Evolutionary conservation across 352 stramenopile genomes (phyloP), one percentile per base, ranked within the genome.

Genomic region (Globisporangium apiculatum): DNA sequence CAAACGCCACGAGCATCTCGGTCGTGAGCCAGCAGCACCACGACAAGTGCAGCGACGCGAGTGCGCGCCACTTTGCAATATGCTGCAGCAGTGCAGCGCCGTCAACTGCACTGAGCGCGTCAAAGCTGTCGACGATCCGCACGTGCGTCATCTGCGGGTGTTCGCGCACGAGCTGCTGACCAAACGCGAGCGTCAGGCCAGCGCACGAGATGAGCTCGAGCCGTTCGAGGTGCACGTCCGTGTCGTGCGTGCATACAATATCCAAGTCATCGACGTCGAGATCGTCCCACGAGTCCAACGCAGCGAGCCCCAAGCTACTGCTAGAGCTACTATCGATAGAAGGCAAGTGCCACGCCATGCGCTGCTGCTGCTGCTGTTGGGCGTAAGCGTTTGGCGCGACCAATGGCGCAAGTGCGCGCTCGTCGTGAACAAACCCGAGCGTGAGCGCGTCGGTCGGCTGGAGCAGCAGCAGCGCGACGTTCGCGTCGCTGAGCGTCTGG

Each of bases 11-110:
- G 24, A 91, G 76, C 38, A 83, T 73, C 59, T 91, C 79, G 24
- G 79, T 91, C 31, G 79, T 86, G 53, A 91, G 72, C 81, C 81
- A 91, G 60, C 75, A 82, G 67, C 81, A 91, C 81, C 81, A 91
- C n/a, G 81, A 87, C 43, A 91, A 78, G 42, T 78, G 75, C 51
- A 91, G 59, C 47, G 75, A 77, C 66, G 82, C 83, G 46, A 91
- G 75, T 11, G 63, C 60, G 17, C 76, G 75, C 57, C 69, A 88
- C 43, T 64, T 68, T 17, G 76, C 65, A 14, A 91, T 55, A 36
- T 84, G 65, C 48, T 70, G 64, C 15, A 91, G 58, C n/a, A 89
- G 51, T 36, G 66, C 67, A 10, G 66, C 66, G 47, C 75, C 73
- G 35, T 76, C 64, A 37, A 73, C 68, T 31, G 67, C 65, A 48